A percentile compares a stretch with the other conserved stretches of the same genome.
Evolutionary conservation across 176 grass and related monocot genomes (phyloP).

Genomic region (Neostapfia colusana): DNA sequence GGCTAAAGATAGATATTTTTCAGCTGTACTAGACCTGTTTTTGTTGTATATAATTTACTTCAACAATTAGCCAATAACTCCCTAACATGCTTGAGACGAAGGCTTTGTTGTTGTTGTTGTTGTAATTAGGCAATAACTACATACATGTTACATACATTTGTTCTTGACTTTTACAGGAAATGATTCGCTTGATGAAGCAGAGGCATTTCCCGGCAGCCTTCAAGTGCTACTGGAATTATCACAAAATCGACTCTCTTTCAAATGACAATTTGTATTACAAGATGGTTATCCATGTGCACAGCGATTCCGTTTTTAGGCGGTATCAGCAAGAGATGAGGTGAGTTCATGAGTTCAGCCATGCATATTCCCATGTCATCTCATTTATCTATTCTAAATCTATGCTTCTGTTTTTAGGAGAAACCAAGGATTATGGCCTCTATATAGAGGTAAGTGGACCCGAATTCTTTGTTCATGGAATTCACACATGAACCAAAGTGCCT

Average conservation of each 20-base stretch:
- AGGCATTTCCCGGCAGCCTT: slow-evolving; percentile 70
- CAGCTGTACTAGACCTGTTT: background rate
- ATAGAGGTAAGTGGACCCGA: slow-evolving; percentile 67
- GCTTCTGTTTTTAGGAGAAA: slow-evolving; percentile 66
- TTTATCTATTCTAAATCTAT: slow-evolving; percentile 27
- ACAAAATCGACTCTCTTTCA: slow-evolving; percentile 69
- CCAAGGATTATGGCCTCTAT: slow-evolving; percentile 90
- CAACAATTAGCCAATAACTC: background rate
- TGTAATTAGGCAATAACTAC: background rate
- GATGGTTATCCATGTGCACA: slow-evolving; percentile 94
- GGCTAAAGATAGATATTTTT: slow-evolving; percentile 17
- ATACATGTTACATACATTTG: slow-evolving; percentile 30
- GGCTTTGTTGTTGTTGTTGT: too few relatives aligned
- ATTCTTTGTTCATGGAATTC: slow-evolving; percentile 24
- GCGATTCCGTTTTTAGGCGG: slow-evolving; percentile 80
- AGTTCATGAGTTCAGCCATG: slow-evolving; percentile 33
- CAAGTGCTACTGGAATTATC: slow-evolving; percentile 91
- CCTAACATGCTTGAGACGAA: too few relatives aligned
- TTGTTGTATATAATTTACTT: background rate
- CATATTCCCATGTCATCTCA: slow-evolving; percentile 25
- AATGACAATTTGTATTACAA: slow-evolving; percentile 79
- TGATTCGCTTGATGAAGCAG: slow-evolving; percentile 84
- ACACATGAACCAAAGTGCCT: slow-evolving; percentile 3
- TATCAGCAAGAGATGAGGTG: slow-evolving; percentile 99
- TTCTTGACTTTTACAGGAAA: slow-evolving; percentile 64